Evolutionary conservation across 2,329 filamentous ascomycete species (phyloP), one percentile per base, ranked within the genome.

Genomic region (Penicillium italicum): DNA sequence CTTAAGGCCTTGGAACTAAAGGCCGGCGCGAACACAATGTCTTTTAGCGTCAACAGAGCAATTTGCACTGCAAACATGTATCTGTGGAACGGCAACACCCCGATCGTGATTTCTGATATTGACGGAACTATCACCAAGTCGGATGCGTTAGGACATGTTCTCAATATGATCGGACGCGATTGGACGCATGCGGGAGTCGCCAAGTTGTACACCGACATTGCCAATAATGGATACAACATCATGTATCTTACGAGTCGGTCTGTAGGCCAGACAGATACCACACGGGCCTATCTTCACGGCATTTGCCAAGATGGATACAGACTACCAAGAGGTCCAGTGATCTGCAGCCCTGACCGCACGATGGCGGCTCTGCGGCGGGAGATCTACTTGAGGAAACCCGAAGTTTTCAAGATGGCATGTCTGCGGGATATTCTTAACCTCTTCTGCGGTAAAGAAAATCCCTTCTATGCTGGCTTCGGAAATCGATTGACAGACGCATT

Each of bases 381-480:
- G 72, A 85, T 99, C 6, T 99, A 99, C 71, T 81, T 99, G 26
- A 85, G 94, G 50, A 97, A 99, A 72, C 95, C 94, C 0, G 92
- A 99, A 70, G 91, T 99, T 8, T 99, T 99, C 84, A 99, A 99
- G 76, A 99, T 99, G 95, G 91, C 94, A 2, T 99, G 94, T 60
- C 78, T 99, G 20, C 86, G 94, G 38, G 94, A 99, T 72, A 97
- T 99, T 64, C 86, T 92, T 69, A 90, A 87, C 56, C 81, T 99
- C 0, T 99, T 97, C 69, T 87, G 85, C 3, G 80, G 84, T 0
- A 85, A 88, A 26, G 80, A 84, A 40, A 91, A 87, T 18, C 93
- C 94, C 0, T 99, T 99, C 69, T 97, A 96, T 68, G 95, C 95
- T 11, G 94, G 94, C 0, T 99, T 97, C 68, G 94, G 95, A 56